Percentiles rank a stretch among this genome's conserved stretches.
These are phyloP conservation scores for Geranium brycei DNA, from an alignment of 345 rosid species.

Conservation along the genomic window DNA sequence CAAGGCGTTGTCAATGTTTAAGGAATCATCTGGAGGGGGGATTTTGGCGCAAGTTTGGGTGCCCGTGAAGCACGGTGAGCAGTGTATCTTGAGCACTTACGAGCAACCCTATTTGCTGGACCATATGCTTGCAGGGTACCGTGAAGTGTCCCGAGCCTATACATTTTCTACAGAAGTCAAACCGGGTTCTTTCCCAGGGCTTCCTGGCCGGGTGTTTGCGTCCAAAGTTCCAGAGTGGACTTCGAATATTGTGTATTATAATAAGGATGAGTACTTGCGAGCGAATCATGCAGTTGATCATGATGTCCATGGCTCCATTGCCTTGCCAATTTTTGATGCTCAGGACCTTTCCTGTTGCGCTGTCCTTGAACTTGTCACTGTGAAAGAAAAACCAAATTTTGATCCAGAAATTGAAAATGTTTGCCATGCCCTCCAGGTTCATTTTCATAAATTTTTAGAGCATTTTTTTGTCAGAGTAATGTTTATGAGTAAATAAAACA, in stretches of 20 bases:
- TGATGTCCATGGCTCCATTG: constrained; percentile 63
- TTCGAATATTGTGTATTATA: constrained; percentile 61
- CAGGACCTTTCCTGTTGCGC: constrained; percentile 46
- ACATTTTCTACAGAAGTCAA: constrained; percentile 60
- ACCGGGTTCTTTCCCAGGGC: constrained; percentile 48
- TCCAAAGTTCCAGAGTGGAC: constrained; percentile 94
- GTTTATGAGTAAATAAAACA: too few relatives aligned
- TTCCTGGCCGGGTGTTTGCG: constrained; percentile 82
- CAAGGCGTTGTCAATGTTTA: constrained; percentile 56
- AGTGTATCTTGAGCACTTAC: constrained; percentile 47
- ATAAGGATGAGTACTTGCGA: constrained; percentile 48
- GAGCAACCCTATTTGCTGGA: constrained; percentile 81
- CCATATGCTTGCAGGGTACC: constrained; percentile 66
- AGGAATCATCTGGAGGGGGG: constrained; percentile 67
- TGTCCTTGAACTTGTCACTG: constrained; percentile 79
- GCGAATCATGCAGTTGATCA: constrained; percentile 49
- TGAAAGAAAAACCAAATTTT: constrained; percentile 66
- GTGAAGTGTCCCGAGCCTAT: constrained; percentile 67
- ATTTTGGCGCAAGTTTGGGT: constrained; percentile 84
- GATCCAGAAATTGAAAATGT: constrained; percentile 65
- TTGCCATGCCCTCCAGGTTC: constrained; percentile 68
- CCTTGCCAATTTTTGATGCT: constrained; percentile 57
- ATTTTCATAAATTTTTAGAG: neutral
- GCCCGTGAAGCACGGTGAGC: constrained; percentile 54
- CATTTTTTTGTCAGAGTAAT: too few relatives aligned